Percentiles rank a stretch among this genome's conserved stretches.
Conservation (phyloP, 2,329 filamentous ascomycete species). For the Coniochaeta sp. region DNA sequence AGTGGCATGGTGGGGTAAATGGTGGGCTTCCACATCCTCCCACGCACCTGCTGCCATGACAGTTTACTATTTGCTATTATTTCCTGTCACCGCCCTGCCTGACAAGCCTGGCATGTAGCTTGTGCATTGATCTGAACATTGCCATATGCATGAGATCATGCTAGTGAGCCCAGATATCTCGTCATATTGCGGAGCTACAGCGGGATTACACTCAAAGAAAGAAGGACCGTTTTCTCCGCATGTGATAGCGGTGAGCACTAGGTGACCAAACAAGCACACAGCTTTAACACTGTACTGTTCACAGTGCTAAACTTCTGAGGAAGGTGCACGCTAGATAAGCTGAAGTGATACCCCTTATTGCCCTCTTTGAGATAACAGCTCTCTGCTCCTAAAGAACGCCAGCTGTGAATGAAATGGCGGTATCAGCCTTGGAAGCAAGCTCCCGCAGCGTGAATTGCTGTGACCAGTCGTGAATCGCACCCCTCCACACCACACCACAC, state of each 20-base stretch:
- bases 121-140: background rate
- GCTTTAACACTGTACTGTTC: background rate
- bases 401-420: background rate
- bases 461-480: background rate
- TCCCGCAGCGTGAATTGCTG: background rate
- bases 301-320: background rate
- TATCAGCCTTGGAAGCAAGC: background rate
- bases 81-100: conserved; percentile 1
- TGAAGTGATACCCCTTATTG: background rate
- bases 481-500: conserved; percentile 2
- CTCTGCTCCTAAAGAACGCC: background rate
- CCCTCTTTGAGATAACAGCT: no score
- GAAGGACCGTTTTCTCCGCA: background rate
- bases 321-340: conserved; percentile 1
- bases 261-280: no score
- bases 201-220: background rate
- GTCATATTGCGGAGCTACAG: background rate
- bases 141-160: conserved; percentile 1
- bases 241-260: background rate
- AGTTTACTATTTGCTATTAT: conserved; percentile 8
- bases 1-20: conserved; percentile 2
- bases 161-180: background rate
- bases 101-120: background rate
- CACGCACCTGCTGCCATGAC: conserved; percentile 4
- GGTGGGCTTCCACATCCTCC: background rate